phyloP scores from a whole-genome alignment of 192 early-diverging fungal species.

The Coemansia sp. region DNA sequence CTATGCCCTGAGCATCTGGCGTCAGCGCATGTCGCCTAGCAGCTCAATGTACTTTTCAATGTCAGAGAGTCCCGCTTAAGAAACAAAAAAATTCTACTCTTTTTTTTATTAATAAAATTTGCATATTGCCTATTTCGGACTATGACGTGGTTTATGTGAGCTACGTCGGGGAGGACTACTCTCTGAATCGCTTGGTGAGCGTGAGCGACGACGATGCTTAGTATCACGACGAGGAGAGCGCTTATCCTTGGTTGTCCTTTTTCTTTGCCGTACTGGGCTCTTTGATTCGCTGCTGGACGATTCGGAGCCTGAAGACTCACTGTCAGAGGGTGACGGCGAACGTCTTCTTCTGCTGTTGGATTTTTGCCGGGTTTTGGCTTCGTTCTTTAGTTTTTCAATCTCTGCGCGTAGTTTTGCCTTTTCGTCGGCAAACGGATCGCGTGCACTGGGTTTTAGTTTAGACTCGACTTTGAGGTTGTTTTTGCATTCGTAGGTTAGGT shows the following conservation, averaged over 20 bases:
- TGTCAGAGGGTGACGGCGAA: slow-evolving; percentile 4
- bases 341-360: neutral
- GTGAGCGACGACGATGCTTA: neutral
- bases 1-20: slow-evolving; percentile 26
- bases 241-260: neutral
- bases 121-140: neutral
- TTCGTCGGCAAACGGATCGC: slow-evolving; percentile 41
- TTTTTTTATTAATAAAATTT: neutral
- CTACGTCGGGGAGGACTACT: neutral
- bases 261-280: neutral
- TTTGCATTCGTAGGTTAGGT: slow-evolving; percentile 57
- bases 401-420: slow-evolving; percentile 41
- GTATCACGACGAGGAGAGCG: neutral
- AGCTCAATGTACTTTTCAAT: slow-evolving; percentile 45
- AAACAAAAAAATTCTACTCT: too few species aligned
- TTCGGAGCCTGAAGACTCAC: neutral
- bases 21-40: slow-evolving; percentile 22
- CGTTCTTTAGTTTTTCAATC: slow-evolving; percentile 31
- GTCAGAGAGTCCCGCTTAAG: neutral
- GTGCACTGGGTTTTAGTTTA: slow-evolving; percentile 8
- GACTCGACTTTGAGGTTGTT: slow-evolving; percentile 45
- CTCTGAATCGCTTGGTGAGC: slow-evolving; percentile 11
- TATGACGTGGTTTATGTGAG: neutral
- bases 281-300: neutral
- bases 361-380: slow-evolving; percentile 3